Conservation (phyloP, 148 eudicot species). For the Cornus suecica region DNA sequence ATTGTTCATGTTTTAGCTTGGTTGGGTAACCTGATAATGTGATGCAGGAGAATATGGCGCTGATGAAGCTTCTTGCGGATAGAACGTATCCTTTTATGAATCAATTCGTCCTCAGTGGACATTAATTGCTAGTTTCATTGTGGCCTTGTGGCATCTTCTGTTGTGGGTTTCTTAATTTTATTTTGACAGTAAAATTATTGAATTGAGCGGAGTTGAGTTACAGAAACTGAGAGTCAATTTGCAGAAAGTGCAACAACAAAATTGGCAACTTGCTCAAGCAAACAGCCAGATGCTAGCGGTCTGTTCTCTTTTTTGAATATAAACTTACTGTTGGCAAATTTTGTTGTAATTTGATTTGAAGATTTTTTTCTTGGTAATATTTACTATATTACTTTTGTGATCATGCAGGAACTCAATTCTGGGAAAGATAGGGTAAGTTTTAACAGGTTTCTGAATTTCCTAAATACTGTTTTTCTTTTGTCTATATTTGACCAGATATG, state of each 20-base stretch:
- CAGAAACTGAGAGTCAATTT: slow-evolving; percentile 41
- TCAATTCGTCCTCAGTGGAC: slow-evolving; percentile 4
- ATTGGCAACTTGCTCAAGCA: slow-evolving; percentile 55
- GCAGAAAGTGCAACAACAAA: slow-evolving; percentile 58
- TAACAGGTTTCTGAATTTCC: neutral
- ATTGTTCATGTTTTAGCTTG: neutral
- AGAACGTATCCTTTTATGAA: slow-evolving; percentile 40
- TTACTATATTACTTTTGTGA: neutral
- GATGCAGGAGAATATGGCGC: slow-evolving; percentile 35
- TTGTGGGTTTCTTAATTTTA: slow-evolving; percentile 16
- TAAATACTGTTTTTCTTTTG: neutral
- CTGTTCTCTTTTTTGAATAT: slow-evolving; percentile 16
- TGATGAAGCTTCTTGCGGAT: slow-evolving; percentile 38
- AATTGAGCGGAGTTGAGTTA: slow-evolving; percentile 44
- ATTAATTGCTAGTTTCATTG: neutral
- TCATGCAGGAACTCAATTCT: slow-evolving; percentile 43
- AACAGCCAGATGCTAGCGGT: slow-evolving; percentile 55
- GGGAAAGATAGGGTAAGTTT: slow-evolving; percentile 49
- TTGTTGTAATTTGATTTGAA: neutral
- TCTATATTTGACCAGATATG: too few relatives aligned
- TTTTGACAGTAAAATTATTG: slow-evolving; percentile 48
- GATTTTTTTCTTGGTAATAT: neutral
- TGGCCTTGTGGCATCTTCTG: neutral
- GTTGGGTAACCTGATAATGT: neutral
- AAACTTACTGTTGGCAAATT: neutral